phyloP scores from a whole-genome alignment of 108 stramenopile species.

The Cyclostephanos tholiformis region DNA sequence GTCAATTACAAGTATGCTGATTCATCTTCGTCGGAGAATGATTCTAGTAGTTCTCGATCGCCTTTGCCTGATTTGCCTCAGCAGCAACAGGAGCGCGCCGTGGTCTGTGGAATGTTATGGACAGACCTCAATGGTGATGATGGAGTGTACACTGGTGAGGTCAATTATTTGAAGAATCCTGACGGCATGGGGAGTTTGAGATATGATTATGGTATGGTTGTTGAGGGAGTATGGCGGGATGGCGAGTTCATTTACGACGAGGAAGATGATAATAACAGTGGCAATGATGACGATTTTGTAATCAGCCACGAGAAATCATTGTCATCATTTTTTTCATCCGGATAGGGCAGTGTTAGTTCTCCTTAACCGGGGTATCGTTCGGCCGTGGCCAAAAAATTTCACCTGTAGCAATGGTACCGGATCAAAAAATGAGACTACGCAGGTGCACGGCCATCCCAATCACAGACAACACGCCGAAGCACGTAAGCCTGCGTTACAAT shows the following conservation, averaged over 20 bases:
- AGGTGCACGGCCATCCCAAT: no score
- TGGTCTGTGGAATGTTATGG: conserved; percentile 42
- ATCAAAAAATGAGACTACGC: no score
- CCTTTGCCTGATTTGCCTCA: not conserved
- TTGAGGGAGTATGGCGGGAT: conserved; percentile 39
- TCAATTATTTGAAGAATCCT: conserved; percentile 32
- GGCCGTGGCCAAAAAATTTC: no score
- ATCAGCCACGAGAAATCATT: not conserved
- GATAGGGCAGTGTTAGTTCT: no score
- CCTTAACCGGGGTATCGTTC: no score
- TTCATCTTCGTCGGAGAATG: not conserved
- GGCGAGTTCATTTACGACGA: conserved; percentile 24
- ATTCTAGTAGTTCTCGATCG: not conserved
- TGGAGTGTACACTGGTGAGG: conserved; percentile 42
- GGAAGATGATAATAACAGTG: conserved; percentile 11
- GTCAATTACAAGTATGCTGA: conserved; percentile 7
- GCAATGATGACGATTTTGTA: not conserved
- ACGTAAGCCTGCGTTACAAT: no score
- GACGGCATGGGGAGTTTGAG: conserved; percentile 42
- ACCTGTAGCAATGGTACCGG: no score
- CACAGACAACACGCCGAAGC: no score
- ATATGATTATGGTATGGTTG: conserved; percentile 28
- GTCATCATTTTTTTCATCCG: no score
- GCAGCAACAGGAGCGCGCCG: conserved; percentile 13
- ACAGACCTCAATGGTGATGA: conserved; percentile 15